phyloP scores from a whole-genome alignment of 805 yeast genomes.

The Candida gorgasii region DNA sequence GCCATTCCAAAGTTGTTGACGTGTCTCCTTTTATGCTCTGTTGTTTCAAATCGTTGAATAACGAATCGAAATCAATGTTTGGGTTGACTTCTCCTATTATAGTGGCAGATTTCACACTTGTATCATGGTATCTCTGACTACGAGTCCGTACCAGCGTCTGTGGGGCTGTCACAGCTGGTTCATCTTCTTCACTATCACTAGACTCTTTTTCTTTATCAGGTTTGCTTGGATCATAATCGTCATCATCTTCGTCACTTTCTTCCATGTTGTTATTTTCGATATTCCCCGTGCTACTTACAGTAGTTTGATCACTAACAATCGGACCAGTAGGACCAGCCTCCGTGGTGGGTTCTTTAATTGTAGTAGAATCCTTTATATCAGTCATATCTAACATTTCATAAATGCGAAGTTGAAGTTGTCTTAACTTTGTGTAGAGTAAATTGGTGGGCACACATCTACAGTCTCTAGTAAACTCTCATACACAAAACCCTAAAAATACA shows the following conservation, averaged over 20 bases:
- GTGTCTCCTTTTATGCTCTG: conserved; percentile 17
- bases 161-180: conserved; percentile 48
- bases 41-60: conserved; percentile 26
- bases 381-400: too few relatives aligned
- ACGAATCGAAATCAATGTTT: conserved; percentile 31
- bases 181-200: conserved; percentile 37
- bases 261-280: conserved; percentile 9
- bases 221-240: conserved; percentile 32
- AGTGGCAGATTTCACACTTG: background rate
- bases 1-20: conserved; percentile 3
- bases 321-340: too few relatives aligned
- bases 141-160: conserved; percentile 69
- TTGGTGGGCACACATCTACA: too few relatives aligned
- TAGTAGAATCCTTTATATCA: too few relatives aligned
- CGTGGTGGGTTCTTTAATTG: too few relatives aligned
- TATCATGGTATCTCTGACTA: conserved; percentile 53
- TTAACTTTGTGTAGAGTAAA: too few relatives aligned
- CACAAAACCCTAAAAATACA: too few relatives aligned
- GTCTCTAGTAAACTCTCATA: too few relatives aligned
- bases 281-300: too few relatives aligned
- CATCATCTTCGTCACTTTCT: conserved; percentile 31
- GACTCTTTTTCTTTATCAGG: conserved; percentile 24
- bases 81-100: conserved; percentile 13
- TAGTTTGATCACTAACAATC: too few relatives aligned
- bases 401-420: too few relatives aligned